Percentiles rank a stretch among this genome's conserved stretches.
Conservation (phyloP, 495 filamentous ascomycete species). For the Penicillium chermesinum region DNA sequence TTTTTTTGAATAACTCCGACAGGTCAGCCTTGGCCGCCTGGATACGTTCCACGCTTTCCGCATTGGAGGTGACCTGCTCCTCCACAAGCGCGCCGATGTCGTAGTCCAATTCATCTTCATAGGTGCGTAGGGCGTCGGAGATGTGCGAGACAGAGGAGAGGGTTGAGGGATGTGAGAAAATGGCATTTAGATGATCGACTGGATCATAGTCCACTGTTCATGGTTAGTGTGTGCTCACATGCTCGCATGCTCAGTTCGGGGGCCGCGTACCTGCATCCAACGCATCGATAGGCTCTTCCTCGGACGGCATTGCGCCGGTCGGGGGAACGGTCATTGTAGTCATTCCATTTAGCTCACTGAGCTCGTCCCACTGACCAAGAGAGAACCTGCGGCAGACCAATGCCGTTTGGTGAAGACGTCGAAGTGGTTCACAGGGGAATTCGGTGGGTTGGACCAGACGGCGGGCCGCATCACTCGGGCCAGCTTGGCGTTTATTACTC, state of each 20-base stretch:
- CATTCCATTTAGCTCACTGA: conserved; percentile 39
- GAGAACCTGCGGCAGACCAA: conserved; percentile 21
- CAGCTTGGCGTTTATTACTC: conserved; percentile 24
- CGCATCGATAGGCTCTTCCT: conserved; percentile 36
- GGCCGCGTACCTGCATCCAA: conserved; percentile 39
- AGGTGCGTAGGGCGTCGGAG: conserved; percentile 62
- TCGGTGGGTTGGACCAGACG: conserved; percentile 3
- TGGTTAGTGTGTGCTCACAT: background rate
- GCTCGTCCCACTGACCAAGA: conserved; percentile 25
- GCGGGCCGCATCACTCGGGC: conserved; percentile 20
- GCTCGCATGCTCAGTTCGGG: background rate
- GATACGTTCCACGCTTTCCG: conserved; percentile 83
- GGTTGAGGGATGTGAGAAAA: conserved; percentile 89
- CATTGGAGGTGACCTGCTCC: conserved; percentile 78
- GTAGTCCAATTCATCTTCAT: conserved; percentile 79
- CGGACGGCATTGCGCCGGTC: conserved; percentile 37
- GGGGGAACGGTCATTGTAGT: conserved; percentile 30
- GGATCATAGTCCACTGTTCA: conserved; percentile 84
- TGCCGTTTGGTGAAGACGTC: background rate
- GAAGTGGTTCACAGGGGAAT: conserved; percentile 2
- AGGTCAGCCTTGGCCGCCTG: conserved; percentile 86
- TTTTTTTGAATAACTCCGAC: conserved; percentile 85
- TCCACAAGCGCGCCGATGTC: conserved; percentile 74
- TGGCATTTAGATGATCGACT: conserved; percentile 83
- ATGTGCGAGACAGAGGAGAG: conserved; percentile 71